Evolutionary conservation across 306 rosid genomes (phyloP).

Genomic region (Malus domestica): ASM211411v1 NC_041803.1:22398501-22399000

Average conservation of each 20-base stretch:
- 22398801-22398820: conserved; percentile 95
- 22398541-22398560: not conserved
- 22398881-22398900: conserved; percentile 90
- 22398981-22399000: conserved; percentile 77
- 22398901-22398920: conserved; percentile 76
- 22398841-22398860: conserved; percentile 57
- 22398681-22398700: conserved; percentile 45
- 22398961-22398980: conserved; percentile 57
- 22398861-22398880: conserved; percentile 27
- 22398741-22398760: conserved; percentile 96
- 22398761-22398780: conserved; percentile 68
- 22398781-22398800: conserved; percentile 86
- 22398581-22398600: not conserved
- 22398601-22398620: not conserved
- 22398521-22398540: not conserved
- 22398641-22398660: not conserved
- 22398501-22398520: not conserved
- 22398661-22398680: conserved; percentile 81
- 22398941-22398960: conserved; percentile 73
- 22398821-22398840: conserved; percentile 79
- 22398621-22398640: not conserved
- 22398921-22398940: conserved; percentile 46
- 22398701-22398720: conserved; percentile 83
- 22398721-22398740: conserved; percentile 92
- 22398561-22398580: not conserved